phyloP scores from a whole-genome alignment of 2,329 filamentous ascomycete species.

The Neonectria coccinea region DNA sequence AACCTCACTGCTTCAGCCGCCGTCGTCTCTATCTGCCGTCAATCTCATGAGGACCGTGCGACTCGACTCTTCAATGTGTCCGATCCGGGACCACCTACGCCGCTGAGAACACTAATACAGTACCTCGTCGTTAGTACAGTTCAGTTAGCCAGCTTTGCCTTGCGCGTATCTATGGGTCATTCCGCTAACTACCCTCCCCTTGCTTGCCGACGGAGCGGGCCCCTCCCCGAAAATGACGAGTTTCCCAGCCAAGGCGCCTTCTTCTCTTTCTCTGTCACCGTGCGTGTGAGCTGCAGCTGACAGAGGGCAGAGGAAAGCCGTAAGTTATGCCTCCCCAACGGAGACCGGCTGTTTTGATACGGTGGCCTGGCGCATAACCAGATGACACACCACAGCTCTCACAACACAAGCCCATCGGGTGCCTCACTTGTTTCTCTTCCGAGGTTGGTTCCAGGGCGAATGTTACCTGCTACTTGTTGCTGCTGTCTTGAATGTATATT shows the following conservation, averaged over 20 bases:
- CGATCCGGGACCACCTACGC: constrained; percentile 8
- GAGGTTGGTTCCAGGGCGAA: constrained; percentile 15
- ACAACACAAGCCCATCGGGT: constrained; percentile 4
- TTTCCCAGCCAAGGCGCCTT: constrained; percentile 14
- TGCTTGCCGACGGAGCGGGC: constrained; percentile 39
- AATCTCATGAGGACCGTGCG: constrained; percentile 28
- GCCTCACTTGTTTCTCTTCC: not conserved
- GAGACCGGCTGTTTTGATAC: not conserved
- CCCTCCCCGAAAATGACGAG: constrained; percentile 28
- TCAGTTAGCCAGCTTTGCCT: constrained; percentile 8
- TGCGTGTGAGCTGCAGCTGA: constrained; percentile 2
- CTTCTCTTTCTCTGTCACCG: constrained; percentile 8
- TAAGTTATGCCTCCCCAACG: not conserved
- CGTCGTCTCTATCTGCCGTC: not conserved
- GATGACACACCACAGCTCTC: not conserved
- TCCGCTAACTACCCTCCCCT: constrained; percentile 40
- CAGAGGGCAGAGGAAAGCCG: not conserved
- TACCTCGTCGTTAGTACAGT: constrained; percentile 1
- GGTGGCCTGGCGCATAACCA: not conserved
- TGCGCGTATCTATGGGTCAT: constrained; percentile 32
- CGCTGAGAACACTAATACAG: constrained; percentile 15
- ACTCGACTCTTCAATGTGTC: constrained; percentile 16
- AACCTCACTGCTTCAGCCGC: constrained; percentile 21
- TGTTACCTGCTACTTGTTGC: constrained; percentile 19
- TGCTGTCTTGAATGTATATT: constrained; percentile 36